phyloP scores from a whole-genome alignment of 257 asterid genomes.

The Misopates orontium region DNA sequence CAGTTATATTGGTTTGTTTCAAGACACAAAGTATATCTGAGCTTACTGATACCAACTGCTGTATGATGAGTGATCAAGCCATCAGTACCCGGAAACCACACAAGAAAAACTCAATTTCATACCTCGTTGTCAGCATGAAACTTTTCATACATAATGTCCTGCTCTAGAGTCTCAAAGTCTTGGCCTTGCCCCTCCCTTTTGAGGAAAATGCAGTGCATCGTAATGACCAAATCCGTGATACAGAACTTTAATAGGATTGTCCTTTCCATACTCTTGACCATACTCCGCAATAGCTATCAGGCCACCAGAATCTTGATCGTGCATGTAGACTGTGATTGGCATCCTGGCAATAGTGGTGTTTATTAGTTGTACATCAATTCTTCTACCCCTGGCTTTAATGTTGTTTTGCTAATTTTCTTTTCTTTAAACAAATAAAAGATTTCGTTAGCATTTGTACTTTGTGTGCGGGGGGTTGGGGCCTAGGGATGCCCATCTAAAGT shows the following conservation, averaged over 20 bases:
- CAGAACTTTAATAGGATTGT: constrained; percentile 67
- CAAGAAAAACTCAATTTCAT: background rate
- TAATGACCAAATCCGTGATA: constrained; percentile 93
- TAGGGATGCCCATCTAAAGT: too few relatives aligned
- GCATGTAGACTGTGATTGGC: constrained; percentile 93
- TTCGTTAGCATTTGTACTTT: too few relatives aligned
- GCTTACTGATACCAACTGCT: too few relatives aligned
- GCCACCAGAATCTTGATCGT: constrained; percentile 64
- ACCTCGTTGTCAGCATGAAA: constrained; percentile 1
- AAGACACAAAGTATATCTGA: background rate
- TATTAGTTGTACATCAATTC: too few relatives aligned
- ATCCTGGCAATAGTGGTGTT: constrained; percentile 45
- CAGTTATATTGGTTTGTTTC: background rate
- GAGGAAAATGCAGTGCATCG: constrained; percentile 71
- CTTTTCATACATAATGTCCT: background rate
- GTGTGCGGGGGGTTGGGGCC: too few relatives aligned
- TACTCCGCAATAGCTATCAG: constrained; percentile 88
- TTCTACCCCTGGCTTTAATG: too few relatives aligned
- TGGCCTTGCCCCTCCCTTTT: constrained; percentile 51
- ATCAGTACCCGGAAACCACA: background rate
- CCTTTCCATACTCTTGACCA: constrained; percentile 86
- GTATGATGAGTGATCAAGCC: background rate
- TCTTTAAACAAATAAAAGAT: too few relatives aligned
- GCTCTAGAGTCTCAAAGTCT: constrained; percentile 44
- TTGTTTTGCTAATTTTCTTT: too few relatives aligned